phyloP scores from a whole-genome alignment of 75 land plant species.

The Larix kaempferi region DNA sequence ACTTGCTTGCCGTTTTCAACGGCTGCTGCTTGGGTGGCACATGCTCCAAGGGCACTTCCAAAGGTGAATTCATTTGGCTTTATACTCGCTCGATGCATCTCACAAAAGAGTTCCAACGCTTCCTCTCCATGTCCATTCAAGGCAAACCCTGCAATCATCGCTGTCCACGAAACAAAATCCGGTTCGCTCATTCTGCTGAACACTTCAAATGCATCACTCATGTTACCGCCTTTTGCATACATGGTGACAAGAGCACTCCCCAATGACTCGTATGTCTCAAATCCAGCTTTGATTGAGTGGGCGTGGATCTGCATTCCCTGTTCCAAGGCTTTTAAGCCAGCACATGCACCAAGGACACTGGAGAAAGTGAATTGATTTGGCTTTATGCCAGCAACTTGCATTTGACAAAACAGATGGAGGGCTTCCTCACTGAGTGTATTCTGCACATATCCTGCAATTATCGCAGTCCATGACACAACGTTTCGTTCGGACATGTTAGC shows the following conservation, averaged over 20 bases:
- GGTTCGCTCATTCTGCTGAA: constrained; percentile 21
- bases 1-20: constrained; percentile 16
- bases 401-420: constrained; percentile 5
- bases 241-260: constrained; percentile 24
- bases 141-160: constrained; percentile 18
- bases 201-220: constrained; percentile 14
- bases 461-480: constrained; percentile 13
- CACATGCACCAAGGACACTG: constrained; percentile 10
- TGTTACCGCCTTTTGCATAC: constrained; percentile 7
- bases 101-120: neutral
- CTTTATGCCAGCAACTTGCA: neutral
- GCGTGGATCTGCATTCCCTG: constrained; percentile 12
- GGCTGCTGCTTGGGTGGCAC: constrained; percentile 15
- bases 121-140: neutral
- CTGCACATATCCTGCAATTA: constrained; percentile 11
- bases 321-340: neutral
- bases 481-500: constrained; percentile 8
- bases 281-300: constrained; percentile 1
- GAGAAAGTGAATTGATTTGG: constrained; percentile 3
- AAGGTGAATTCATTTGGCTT: neutral
- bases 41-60: constrained; percentile 4
- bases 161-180: constrained; percentile 22
- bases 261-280: neutral
- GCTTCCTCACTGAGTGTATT: constrained; percentile 3
- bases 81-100: neutral